Base-by-base conservation (phyloP, 768 basidiomycete genomes). In the Ramaria sp. region DNA sequence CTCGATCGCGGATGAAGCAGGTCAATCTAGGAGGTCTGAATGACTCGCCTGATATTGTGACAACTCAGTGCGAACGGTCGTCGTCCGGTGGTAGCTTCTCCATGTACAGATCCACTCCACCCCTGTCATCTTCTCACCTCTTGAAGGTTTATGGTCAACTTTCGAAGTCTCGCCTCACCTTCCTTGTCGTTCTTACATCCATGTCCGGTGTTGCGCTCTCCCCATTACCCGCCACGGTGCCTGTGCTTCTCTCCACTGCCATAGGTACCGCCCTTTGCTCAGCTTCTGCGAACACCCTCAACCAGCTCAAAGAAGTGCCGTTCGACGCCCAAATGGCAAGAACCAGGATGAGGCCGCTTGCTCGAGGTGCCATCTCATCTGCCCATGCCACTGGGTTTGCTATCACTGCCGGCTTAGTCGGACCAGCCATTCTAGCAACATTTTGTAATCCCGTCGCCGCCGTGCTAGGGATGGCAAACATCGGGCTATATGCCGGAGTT, bases 291-390 rank as follows among this genome's bases (percentile, higher is more conserved):
- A 97, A 97, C 67, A 79, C 95, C 1, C 76, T 96, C 64, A 99
- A 99, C 71, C 92, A 99, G 68, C 73, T 98, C 3, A 86, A 93
- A 65, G 96, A 99, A 70, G 76, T 90, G 7, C 96, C 96, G 0
- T 90, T 92, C 61, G 96, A 99, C 65, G 94, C 96, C 0, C 96
- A 99, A 67, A 98, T 97, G 86, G 78, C 83, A 0, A 81, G 96
- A 47, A 98, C 96, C 0, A 81, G 94, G 31, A 83, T 77, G 54
- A 75, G 96, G 17, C 93, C 95, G 0, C 80, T 99, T 24, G 91
- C 92, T 1, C 81, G 89, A 17, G 75, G 86, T 33, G 84, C 85
- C n/a, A 82, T 98, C 60, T 82, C 82, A 1, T 88, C 94, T 0
- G 67, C 87, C 13, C 95, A 98, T 67, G 93, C 92, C 1, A 75